A percentile compares a stretch with the other conserved stretches of the same genome.
Evolutionary conservation across 2,329 filamentous ascomycete species (phyloP).

Genomic region (Drechslerella coelobrocha): DNA sequence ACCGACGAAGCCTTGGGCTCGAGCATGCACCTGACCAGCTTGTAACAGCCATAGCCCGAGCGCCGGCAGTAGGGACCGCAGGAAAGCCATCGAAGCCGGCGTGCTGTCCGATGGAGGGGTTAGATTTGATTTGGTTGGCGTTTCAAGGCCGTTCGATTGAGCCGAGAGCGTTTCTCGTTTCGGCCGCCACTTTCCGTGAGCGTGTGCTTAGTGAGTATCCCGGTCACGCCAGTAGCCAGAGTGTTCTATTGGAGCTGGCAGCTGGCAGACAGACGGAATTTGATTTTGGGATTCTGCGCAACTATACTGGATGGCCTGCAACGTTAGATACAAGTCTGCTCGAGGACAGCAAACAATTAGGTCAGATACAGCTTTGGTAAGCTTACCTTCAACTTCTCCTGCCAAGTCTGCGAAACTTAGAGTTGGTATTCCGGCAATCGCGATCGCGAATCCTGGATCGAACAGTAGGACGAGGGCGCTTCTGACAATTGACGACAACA

Average conservation of each 20-base stretch:
- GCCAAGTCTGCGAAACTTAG: too few species aligned
- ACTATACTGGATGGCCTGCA: too few species aligned
- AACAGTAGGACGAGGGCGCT: too few species aligned
- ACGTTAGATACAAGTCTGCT: too few species aligned
- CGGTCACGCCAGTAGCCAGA: neutral
- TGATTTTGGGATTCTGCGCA: neutral
- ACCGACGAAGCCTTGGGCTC: conserved; percentile 43
- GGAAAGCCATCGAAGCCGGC: conserved; percentile 31
- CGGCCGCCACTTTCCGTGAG: neutral
- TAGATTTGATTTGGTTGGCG: conserved; percentile 31
- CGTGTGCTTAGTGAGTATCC: neutral
- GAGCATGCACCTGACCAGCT: conserved; percentile 36
- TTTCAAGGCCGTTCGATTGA: conserved; percentile 40
- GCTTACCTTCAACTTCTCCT: too few species aligned
- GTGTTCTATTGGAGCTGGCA: conserved; percentile 2
- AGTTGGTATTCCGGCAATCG: too few species aligned
- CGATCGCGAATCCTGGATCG: too few species aligned
- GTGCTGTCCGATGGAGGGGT: neutral
- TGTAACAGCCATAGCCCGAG: conserved; percentile 45
- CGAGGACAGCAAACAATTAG: too few species aligned
- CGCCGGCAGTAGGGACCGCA: conserved; percentile 46
- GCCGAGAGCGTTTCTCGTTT: conserved; percentile 10
- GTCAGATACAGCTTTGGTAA: too few species aligned
- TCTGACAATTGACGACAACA: too few species aligned
- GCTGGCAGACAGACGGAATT: too few species aligned